Base-by-base conservation (phyloP, 176 grass and related monocot species). In the Microstegium vimineum region DNA sequence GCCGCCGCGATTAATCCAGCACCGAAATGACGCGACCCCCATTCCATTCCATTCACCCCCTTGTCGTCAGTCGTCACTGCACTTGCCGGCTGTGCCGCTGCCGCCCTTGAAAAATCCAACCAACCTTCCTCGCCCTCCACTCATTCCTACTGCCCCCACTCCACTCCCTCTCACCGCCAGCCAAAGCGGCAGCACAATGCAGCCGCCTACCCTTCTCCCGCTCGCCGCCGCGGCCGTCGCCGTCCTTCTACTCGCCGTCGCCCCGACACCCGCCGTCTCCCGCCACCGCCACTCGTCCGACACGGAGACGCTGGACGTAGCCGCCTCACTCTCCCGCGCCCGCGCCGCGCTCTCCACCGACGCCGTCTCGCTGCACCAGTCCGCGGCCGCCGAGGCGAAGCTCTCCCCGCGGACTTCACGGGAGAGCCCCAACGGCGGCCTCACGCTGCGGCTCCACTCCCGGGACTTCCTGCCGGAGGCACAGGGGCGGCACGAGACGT, bases 261-360 rank as follows among this genome's bases (percentile, higher is more conserved):
- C 47, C 16, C 49, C 82, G 6, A 12, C 27, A 1, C 15, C 84
- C 11, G 62, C 57, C 10, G 25, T 73, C 22, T 88, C 66, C 74
- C 76, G 85, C 54, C 65, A 34, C 74, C 69, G 33, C 52, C 16
- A 33, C 61, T 62, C 32, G 12, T 2, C 37, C 3, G 33, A 23
- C 35, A 95, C 89, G 10, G 52, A 86, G 65, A 93, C 82, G 27
- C 85, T 99, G 20, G 89, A 99, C 35, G 86, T 95, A 1, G 73
- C 79, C 15, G 80, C 85, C 2, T 90, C 89, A 0, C 89, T 99
- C 34, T 86, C 86, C 16, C 87, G 73, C 38, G 93, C 93, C 7
- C 85, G 51, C 46, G 86, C 72, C 25, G 96, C 91, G 4, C 14
- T 90, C 45, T 95, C 93, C 71, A 82, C 84, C 64, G 82, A 88